Evolutionary conservation across 78 protist species (phyloP), one percentile per base, ranked within the genome.

Genomic region (Bodo saltans): DNA sequence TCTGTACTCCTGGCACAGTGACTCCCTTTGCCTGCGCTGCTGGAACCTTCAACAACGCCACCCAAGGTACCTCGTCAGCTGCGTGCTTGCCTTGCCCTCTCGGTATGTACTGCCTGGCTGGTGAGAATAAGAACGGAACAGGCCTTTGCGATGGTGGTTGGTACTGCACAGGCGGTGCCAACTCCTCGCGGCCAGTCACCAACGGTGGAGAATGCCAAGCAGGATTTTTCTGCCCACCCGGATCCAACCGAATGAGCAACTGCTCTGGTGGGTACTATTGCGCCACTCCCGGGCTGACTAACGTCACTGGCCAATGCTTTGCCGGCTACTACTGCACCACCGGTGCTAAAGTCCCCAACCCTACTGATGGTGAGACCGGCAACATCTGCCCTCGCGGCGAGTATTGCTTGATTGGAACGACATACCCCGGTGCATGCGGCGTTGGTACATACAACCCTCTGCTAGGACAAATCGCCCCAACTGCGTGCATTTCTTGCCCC

Each of bases 271-370:
- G 88, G 33, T 35, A 30, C 67, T 68, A 69, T 69, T 85, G 79
- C 60, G 73, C 25, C n/a, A n/a, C 30, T 8, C 39, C 68, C 21
- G 71, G 71, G 40, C 42, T 79, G 71, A 21, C 39, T 21, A 23
- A 8, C 38, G 71, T 86, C 1, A 27, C 84, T 28, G 90, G 83
- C n/a, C 39, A 0, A 4, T 88, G 90, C 70, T 0, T 30, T 0
- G 82, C 74, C 21, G 90, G 90, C 47, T 88, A 40, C 71, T 88
- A 83, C 79, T 87, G 90, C 84, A 69, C 73, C n/a, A 47, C 29
- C n/a, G 60, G 70, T 11, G 82, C 88, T 40, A 27, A 70, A 29
- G 11, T 12, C 25, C 78, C 80, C 33, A 38, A 12, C 0, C 85
- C 85, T 30, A 30, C 28, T n/a, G 72, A 26, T 27, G 74, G 0